Percentiles rank a stretch among this genome's conserved stretches.
Conservation (phyloP, 768 basidiomycete genomes). For the Boletus bicolor region DNA sequence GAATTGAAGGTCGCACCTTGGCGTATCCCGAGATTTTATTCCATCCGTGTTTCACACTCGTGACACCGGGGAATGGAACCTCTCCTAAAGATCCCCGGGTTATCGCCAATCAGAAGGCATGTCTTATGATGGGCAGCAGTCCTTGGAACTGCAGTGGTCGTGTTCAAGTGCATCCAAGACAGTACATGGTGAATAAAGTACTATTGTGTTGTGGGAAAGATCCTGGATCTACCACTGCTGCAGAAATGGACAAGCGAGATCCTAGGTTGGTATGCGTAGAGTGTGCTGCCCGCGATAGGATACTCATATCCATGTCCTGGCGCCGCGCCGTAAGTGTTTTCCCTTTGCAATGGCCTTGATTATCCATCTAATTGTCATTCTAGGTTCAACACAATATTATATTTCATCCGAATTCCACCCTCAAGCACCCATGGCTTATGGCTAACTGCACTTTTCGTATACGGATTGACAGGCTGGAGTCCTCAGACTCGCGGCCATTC, state of each 20-base stretch:
- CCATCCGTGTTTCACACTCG: conserved; percentile 26
- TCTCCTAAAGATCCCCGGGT: conserved; percentile 19
- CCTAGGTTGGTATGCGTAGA: conserved; percentile 16
- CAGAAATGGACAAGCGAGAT: conserved; percentile 27
- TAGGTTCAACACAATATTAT: conserved; percentile 20
- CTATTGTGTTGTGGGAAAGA: conserved; percentile 23
- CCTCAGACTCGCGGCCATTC: background rate
- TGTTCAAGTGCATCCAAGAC: conserved; percentile 22
- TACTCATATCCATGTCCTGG: conserved; percentile 20
- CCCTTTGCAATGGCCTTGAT: background rate
- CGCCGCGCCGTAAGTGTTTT: conserved; percentile 20
- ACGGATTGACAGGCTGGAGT: background rate
- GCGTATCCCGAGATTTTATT: conserved; percentile 27
- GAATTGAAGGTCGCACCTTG: conserved; percentile 11
- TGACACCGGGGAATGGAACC: conserved; percentile 3
- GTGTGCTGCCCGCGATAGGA: conserved; percentile 11
- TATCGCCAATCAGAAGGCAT: conserved; percentile 23
- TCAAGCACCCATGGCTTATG: conserved; percentile 9
- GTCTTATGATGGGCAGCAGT: conserved; percentile 21
- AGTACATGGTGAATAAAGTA: conserved; percentile 11
- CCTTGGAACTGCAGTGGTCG: conserved; percentile 22
- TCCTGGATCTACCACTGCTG: conserved; percentile 19
- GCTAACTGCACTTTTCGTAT: background rate
- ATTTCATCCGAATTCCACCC: conserved; percentile 13
- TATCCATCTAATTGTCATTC: background rate